Percentiles rank a stretch among this genome's conserved stretches.
These are phyloP conservation scores for Mrakia frigida DNA, from an alignment of 768 basidiomycete species.

Conservation along the genomic window DNA sequence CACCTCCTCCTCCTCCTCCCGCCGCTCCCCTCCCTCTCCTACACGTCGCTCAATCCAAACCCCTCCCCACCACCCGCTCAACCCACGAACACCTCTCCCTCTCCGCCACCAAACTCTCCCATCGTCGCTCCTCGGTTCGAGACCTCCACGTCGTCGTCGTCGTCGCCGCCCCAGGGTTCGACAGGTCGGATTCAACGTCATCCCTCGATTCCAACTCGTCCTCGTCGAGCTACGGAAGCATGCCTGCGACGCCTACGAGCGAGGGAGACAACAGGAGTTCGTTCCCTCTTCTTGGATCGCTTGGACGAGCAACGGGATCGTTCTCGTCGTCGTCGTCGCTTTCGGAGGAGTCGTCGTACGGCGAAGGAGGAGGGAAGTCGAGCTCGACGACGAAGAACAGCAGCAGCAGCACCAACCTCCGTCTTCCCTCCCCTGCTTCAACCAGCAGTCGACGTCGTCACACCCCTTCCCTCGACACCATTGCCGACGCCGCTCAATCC, in stretches of 20 bases:
- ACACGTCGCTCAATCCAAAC: conserved; percentile 1
- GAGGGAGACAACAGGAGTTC: neutral
- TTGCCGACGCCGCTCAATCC: neutral
- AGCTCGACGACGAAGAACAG: neutral
- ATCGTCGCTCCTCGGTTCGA: neutral
- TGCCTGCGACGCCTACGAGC: neutral
- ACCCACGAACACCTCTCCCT: neutral
- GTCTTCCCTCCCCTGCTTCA: neutral
- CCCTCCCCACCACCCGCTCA: conserved; percentile 1
- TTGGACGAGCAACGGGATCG: neutral
- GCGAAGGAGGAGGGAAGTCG: too few species aligned
- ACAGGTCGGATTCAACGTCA: conserved; percentile 19
- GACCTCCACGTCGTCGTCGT: neutral
- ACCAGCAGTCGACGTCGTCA: neutral
- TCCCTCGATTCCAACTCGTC: conserved; percentile 27
- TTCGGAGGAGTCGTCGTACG: neutral
- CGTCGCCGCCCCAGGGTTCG: conserved; percentile 9
- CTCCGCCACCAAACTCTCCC: conserved; percentile 1
- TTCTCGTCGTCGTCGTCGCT: neutral
- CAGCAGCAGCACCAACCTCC: neutral
- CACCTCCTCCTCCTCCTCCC: neutral
- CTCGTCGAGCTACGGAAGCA: conserved; percentile 1
- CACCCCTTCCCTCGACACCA: neutral
- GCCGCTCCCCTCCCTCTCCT: neutral
- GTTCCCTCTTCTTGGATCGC: neutral